Evolutionary conservation across 176 grass and related monocot genomes (phyloP).

Genomic region (Oryza meridionalis): DNA sequence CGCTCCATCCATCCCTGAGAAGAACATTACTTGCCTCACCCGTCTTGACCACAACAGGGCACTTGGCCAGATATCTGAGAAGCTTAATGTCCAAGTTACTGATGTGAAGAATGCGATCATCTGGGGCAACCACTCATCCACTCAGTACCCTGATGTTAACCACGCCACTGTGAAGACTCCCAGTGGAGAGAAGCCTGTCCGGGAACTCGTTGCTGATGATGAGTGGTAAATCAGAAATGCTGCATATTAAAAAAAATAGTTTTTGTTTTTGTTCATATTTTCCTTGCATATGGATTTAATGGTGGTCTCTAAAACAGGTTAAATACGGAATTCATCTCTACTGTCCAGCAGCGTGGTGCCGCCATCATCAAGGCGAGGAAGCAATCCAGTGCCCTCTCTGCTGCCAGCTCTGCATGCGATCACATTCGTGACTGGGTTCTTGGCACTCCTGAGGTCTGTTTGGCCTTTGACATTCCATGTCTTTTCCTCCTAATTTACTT

Average conservation of each 20-base stretch:
- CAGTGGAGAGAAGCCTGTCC: constrained; percentile 74
- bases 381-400: constrained; percentile 94
- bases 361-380: constrained; percentile 97
- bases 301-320: constrained; percentile 55
- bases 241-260: not conserved
- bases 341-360: constrained; percentile 92
- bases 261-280: constrained; percentile 7
- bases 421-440: constrained; percentile 98
- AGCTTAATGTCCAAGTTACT: constrained; percentile 75
- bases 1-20: constrained; percentile 91
- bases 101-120: constrained; percentile 96
- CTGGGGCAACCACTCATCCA: constrained; percentile 96
- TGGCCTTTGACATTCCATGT: not conserved
- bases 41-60: constrained; percentile 96
- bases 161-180: constrained; percentile 80
- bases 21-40: constrained; percentile 95
- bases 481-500: not conserved
- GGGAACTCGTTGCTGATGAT: constrained; percentile 74
- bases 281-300: constrained; percentile 17
- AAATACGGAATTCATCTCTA: constrained; percentile 72
- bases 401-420: constrained; percentile 95
- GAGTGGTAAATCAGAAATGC: constrained; percentile 65
- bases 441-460: constrained; percentile 81
- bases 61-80: constrained; percentile 85
- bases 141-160: constrained; percentile 89